Percentiles rank a stretch among this genome's conserved stretches.
Conservation (phyloP, 306 rosid species). For the Myrica gale region DNA sequence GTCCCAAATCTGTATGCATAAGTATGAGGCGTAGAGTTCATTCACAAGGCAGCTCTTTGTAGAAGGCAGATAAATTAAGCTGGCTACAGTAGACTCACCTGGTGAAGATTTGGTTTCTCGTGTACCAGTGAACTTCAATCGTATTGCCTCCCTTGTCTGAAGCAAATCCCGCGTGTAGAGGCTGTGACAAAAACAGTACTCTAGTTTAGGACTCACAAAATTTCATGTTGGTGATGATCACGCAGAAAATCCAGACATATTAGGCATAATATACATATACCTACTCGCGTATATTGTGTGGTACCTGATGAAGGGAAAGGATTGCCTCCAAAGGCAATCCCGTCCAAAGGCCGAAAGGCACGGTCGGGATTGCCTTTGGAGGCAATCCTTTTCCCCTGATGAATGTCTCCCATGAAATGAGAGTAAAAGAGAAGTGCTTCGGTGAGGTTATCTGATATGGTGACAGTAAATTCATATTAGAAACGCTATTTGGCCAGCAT, state of each 20-base stretch:
- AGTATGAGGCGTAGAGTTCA: background rate
- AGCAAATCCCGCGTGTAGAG: slow-evolving; percentile 81
- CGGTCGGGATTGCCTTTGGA: too few species aligned
- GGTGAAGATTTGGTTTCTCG: slow-evolving; percentile 72
- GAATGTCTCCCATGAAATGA: slow-evolving; percentile 83
- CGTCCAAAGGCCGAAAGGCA: too few species aligned
- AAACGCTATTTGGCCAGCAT: slow-evolving; percentile 5
- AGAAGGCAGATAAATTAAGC: background rate
- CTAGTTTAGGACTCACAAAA: too few species aligned
- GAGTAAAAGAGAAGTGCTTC: slow-evolving; percentile 74
- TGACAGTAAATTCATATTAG: too few species aligned
- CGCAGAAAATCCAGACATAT: background rate
- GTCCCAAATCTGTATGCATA: slow-evolving; percentile 63
- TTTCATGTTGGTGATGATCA: slow-evolving; percentile 1
- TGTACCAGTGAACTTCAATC: slow-evolving; percentile 69
- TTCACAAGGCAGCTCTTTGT: background rate
- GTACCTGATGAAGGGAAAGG: too few species aligned
- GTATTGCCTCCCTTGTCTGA: slow-evolving; percentile 73
- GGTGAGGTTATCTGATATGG: slow-evolving; percentile 67
- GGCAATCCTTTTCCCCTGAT: too few species aligned
- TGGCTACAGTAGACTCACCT: slow-evolving; percentile 43
- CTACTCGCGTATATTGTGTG: too few species aligned
- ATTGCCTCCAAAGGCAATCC: too few species aligned
- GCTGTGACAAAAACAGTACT: slow-evolving; percentile 40
- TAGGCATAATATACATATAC: too few species aligned